Evolutionary conservation across 257 asterid species (phyloP), one percentile per base, ranked within the genome.

Genomic region (Phtheirospermum japonicum): DNA sequence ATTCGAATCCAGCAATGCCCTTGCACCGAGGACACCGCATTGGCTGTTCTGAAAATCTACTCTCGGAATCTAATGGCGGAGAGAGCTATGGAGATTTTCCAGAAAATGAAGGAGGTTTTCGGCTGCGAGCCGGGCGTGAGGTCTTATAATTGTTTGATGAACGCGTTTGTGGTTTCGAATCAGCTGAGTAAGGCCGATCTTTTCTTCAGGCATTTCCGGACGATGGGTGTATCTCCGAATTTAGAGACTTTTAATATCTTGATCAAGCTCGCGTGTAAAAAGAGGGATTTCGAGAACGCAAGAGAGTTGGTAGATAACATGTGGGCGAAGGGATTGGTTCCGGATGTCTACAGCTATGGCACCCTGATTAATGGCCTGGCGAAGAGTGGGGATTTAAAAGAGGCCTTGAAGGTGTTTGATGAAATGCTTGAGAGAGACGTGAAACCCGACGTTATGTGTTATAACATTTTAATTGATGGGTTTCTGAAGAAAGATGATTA

Each of bases 341-440:
- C 99, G 10, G 96, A 86, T 70, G 82, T 76, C 52, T 75, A 71
- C 63, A 82, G 85, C 80, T 92, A 86, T 65, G 99, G 96, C 40
- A 77, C 90, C 71, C 63, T 82, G 87, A 82, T 83, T 2, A 75
- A 80, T 63, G 99, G 86, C 56, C 40, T 87, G 12, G 89, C 63
- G 3, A 86, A 92, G 63, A 64, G 61, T 31, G 95, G 95, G 63
- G 75, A 75, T 23, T 73, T 89, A 73, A 11, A 26, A 0, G 71
- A 62, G 37, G 96, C 96, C 0, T 13, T 82, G 61, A 60, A 85
- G 66, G 80, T 89, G 91, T 80, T 92, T 31, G 97, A 92, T 60
- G 96, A 78, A 80, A 92, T 92, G 97, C 77, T 69, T 50, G 88
- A 82, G 50, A 75, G 95, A 73, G 95, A 84, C 9, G 60, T 89